phyloP scores from a whole-genome alignment of 768 basidiomycete species.

The Mycena kentingensis region DNA sequence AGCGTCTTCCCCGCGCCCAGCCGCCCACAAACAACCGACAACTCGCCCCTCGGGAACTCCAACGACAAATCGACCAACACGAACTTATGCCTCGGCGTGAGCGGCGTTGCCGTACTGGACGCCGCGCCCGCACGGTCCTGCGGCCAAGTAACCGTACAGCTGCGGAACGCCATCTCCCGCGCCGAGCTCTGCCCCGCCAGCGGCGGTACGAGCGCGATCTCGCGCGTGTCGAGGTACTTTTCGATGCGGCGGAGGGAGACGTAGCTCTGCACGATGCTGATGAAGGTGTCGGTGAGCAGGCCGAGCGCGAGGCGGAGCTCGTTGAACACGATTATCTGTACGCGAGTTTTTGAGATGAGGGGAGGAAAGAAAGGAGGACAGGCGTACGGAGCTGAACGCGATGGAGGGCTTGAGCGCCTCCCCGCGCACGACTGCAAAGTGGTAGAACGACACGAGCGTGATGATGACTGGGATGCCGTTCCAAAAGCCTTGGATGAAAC shows the following conservation, averaged over 20 bases:
- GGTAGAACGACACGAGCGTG: conserved; percentile 64
- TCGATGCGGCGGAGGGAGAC: conserved; percentile 90
- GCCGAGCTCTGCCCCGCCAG: conserved; percentile 55
- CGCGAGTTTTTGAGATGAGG: background rate
- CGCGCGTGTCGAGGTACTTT: conserved; percentile 72
- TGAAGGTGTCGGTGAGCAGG: conserved; percentile 85
- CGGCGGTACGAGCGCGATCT: conserved; percentile 65
- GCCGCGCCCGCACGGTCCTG: conserved; percentile 55
- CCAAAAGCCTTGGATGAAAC: conserved; percentile 37
- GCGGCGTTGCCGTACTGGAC: conserved; percentile 49
- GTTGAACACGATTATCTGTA: conserved; percentile 59
- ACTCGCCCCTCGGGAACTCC: conserved; percentile 76
- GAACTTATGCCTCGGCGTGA: conserved; percentile 79
- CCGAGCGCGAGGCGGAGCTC: conserved; percentile 87
- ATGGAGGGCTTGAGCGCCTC: conserved; percentile 77
- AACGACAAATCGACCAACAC: conserved; percentile 73
- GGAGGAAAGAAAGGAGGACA: conserved; percentile 25
- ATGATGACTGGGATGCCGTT: conserved; percentile 55
- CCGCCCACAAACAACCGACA: conserved; percentile 86
- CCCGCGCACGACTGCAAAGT: conserved; percentile 70
- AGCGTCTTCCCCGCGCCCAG: conserved; percentile 89
- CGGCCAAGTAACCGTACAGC: conserved; percentile 89
- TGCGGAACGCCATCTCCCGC: conserved; percentile 70
- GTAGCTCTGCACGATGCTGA: conserved; percentile 83
- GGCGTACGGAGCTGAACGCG: conserved; percentile 72